Base-by-base conservation (phyloP, 1,139 yeast genomes). In the Schwanniomyces etchellsii region DNA sequence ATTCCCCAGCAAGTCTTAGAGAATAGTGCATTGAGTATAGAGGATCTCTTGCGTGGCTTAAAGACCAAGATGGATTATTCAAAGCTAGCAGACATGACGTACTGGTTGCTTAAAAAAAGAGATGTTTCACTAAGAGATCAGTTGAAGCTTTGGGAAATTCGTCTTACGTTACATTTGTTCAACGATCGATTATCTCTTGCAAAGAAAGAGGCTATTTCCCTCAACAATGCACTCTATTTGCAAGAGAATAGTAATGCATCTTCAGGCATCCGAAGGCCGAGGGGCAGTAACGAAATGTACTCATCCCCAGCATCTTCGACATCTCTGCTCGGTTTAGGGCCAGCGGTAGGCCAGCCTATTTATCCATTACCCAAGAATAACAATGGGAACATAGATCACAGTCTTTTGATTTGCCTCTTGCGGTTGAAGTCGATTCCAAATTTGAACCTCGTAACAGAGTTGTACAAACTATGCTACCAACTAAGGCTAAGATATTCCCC, bases 401-500 rank as follows among this genome's bases (percentile, higher is more conserved):
- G 43, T 34, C 40, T 57, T 16, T 39, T 60, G 20, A 37, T 60
- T n/a, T 41, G 63, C 12, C 35, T 66, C 14, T 44, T 65, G 14
- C 42, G 69, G 25, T 48, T 66, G 34, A 64, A 64, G 37, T 55
- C 65, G n/a, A 43, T 52, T 3, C 69, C 71, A 10, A 62, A 55
- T 34, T 30, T 61, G 42, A 48, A 48, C 22, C 40, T 64, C 17
- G 53, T 63, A 23, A 63, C 63, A 34, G 73, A 66, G 34, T 40
- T 63, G 27, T 65, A 64, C 45, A 64, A 65, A 39, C 44, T 65
- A 17, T 55, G 59, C 25, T 65, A 64, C 37, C 71, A 64, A 35
- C 37, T 60, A 24, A 36, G 72, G 21, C 43, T 64, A 26, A 46
- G 43, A 28, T 26, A 39, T 3, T 31, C 42, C 3, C 22, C 21